A percentile compares a stretch with the other conserved stretches of the same genome.
phyloP scores from a whole-genome alignment of 2,329 filamentous ascomycete genomes.

The Bipolaris cookei region DNA sequence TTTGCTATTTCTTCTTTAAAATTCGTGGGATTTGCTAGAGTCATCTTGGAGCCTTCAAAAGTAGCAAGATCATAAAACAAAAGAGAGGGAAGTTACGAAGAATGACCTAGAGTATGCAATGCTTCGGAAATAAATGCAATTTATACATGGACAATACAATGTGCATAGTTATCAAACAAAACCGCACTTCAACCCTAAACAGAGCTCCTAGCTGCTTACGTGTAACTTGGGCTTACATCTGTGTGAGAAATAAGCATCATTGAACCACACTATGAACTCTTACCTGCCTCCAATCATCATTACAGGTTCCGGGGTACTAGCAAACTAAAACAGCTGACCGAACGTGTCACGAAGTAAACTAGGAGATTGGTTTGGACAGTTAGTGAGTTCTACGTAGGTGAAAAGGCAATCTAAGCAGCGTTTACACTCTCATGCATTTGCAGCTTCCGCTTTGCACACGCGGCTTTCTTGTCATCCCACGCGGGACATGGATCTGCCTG shows the following conservation, averaged over 20 bases:
- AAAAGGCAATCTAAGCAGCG: no score
- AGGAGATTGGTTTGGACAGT: not conserved
- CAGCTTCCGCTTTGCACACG: no score
- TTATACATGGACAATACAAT: not conserved
- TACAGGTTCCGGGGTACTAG: not conserved
- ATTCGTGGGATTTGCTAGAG: no score
- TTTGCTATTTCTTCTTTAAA: no score
- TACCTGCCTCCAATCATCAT: not conserved
- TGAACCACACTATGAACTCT: not conserved
- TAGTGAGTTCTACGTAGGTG: not conserved
- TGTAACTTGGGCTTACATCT: not conserved
- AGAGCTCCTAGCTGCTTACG: not conserved
- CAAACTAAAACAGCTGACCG: not conserved
- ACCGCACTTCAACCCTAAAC: not conserved
- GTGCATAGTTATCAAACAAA: not conserved
- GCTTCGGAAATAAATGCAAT: not conserved
- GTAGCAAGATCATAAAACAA: no score
- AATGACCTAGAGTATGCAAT: no score
- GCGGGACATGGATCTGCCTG: no score
- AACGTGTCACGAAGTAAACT: not conserved
- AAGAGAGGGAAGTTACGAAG: no score
- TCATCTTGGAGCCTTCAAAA: no score
- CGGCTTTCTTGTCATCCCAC: no score
- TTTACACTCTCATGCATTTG: not conserved
- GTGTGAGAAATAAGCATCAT: not conserved